Conservation (phyloP, 805 yeast genomes). For the Cyberlindnera lachancei region DNA sequence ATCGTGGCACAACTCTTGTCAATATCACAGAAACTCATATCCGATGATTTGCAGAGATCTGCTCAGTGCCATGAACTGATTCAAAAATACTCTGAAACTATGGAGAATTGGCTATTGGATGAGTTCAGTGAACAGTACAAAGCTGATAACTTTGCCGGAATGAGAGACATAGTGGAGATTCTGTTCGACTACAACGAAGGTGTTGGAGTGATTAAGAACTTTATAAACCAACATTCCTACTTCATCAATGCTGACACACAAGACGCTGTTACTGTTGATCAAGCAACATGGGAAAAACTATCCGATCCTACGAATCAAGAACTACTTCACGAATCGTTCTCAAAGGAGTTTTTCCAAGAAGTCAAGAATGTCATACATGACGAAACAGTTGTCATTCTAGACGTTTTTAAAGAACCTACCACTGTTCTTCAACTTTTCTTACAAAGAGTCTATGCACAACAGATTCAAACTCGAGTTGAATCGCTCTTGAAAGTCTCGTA, state of each 20-base stretch:
- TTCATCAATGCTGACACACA: constrained; percentile 34
- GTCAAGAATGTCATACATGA: constrained; percentile 52
- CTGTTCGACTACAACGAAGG: constrained; percentile 82
- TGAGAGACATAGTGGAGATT: constrained; percentile 71
- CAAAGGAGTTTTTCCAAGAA: constrained; percentile 47
- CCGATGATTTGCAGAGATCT: constrained; percentile 42
- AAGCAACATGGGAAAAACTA: constrained; percentile 49
- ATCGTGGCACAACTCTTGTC: constrained; percentile 57
- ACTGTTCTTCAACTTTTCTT: constrained; percentile 61
- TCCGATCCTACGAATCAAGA: constrained; percentile 50
- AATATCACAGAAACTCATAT: constrained; percentile 57
- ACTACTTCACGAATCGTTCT: constrained; percentile 41
- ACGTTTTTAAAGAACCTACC: constrained; percentile 66
- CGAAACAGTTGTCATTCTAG: constrained; percentile 66
- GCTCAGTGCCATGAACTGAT: constrained; percentile 33
- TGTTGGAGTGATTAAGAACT: constrained; percentile 69
- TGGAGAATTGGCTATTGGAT: constrained; percentile 66
- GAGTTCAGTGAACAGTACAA: constrained; percentile 71
- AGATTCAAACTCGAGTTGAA: constrained; percentile 50
- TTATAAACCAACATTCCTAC: constrained; percentile 71
- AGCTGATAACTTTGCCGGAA: constrained; percentile 55
- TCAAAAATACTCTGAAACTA: constrained; percentile 62
- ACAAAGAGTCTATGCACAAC: constrained; percentile 71
- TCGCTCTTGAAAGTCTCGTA: constrained; percentile 55
- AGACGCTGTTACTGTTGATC: constrained; percentile 31